phyloP scores from a whole-genome alignment of 1,139 yeast genomes.

The Blastobotrys raffinosifermentans region DNA sequence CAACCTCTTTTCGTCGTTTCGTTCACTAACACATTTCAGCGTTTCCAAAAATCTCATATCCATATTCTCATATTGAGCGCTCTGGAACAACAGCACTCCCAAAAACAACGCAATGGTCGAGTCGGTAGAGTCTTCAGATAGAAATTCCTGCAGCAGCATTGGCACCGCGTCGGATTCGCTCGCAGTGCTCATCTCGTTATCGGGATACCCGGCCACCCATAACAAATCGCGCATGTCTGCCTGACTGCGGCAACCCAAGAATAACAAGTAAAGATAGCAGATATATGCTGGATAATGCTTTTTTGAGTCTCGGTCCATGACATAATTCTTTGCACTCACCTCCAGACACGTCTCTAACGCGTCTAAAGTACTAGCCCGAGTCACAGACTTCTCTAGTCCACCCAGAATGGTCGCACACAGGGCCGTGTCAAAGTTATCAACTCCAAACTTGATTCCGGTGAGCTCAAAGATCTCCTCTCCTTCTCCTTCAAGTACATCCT shows the following conservation, averaged over 20 bases:
- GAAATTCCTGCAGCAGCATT: slow-evolving; percentile 49
- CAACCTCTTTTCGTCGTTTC: slow-evolving; percentile 23
- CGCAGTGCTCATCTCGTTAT: slow-evolving; percentile 28
- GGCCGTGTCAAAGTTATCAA: slow-evolving; percentile 50
- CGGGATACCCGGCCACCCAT: slow-evolving; percentile 42
- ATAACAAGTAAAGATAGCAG: slow-evolving; percentile 52
- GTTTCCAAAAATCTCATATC: slow-evolving; percentile 51
- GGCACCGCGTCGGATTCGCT: slow-evolving; percentile 35
- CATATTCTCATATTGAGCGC: slow-evolving; percentile 46
- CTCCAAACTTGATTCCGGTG: slow-evolving; percentile 38
- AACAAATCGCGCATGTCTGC: slow-evolving; percentile 43
- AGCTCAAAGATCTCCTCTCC: slow-evolving; percentile 44
- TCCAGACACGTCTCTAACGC: slow-evolving; percentile 48
- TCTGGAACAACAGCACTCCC: slow-evolving; percentile 48
- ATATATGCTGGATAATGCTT: slow-evolving; percentile 22
- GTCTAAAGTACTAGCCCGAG: slow-evolving; percentile 51
- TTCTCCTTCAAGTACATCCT: slow-evolving; percentile 39
- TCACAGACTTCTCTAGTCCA: slow-evolving; percentile 60
- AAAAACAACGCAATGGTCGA: slow-evolving; percentile 47
- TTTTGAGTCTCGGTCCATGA: slow-evolving; percentile 14
- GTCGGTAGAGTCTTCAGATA: slow-evolving; percentile 37
- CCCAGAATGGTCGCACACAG: slow-evolving; percentile 48
- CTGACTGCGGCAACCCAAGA: slow-evolving; percentile 45
- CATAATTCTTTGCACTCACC: slow-evolving; percentile 38
- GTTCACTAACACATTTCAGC: slow-evolving; percentile 37